Conservation (phyloP, 2,329 filamentous ascomycete genomes). For the Sphaceloma murrayae region DNA sequence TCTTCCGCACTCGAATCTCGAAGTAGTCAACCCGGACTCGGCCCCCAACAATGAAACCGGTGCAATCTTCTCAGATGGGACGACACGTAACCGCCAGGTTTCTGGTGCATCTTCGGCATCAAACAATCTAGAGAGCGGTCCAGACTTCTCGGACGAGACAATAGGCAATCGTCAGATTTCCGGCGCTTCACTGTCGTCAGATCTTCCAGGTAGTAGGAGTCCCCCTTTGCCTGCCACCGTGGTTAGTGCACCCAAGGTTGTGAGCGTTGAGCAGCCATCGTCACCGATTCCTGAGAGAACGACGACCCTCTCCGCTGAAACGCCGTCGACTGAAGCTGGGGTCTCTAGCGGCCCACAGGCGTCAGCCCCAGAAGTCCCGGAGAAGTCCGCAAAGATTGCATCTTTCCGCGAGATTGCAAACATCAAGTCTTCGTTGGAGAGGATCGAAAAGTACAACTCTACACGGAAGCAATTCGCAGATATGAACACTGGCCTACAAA, state of each 20-base stretch:
- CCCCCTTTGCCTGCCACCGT: neutral
- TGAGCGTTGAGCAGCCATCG: conserved; percentile 13
- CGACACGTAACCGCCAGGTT: too few relatives aligned
- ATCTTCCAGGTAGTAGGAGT: neutral
- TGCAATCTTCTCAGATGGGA: too few relatives aligned
- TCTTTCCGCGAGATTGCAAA: conserved; percentile 70
- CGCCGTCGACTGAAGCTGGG: conserved; percentile 8
- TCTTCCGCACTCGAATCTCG: conserved; percentile 26
- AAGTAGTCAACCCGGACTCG: conserved; percentile 36
- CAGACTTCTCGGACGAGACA: neutral
- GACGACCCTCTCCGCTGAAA: conserved; percentile 19
- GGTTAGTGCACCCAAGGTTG: neutral
- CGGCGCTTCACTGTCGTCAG: neutral
- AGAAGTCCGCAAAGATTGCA: conserved; percentile 35
- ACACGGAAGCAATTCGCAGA: conserved; percentile 60
- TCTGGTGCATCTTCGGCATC: too few relatives aligned
- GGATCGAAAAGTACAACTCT: conserved; percentile 64
- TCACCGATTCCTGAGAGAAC: neutral
- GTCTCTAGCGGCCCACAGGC: neutral
- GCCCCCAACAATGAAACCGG: neutral
- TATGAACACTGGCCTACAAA: conserved; percentile 64
- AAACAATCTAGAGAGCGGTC: too few relatives aligned
- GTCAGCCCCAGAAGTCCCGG: neutral
- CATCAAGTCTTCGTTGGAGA: conserved; percentile 54
- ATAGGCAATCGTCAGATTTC: neutral